Evolutionary conservation across 805 yeast species (phyloP), one percentile per base, ranked within the genome.

Genomic region (Myxozyma neotropica): DNA sequence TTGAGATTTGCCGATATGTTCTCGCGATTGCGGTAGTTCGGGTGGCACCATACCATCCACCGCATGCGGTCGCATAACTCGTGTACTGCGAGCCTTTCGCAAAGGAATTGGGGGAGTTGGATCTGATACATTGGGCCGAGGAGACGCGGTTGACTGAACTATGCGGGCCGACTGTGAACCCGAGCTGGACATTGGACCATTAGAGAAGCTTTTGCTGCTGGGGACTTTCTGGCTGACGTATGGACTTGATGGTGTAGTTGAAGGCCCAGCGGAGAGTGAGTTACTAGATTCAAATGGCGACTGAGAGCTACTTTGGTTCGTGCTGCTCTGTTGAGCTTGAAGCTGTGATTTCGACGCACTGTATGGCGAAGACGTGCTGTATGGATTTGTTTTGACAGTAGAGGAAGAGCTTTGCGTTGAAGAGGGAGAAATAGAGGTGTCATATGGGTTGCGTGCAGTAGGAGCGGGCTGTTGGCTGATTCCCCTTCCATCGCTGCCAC

Each of bases 81-180:
- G 51, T 19, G 45, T 17, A 19, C 55, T 53, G 23, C 61, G 36
- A 1, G 61, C 49, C 29, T 54, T 58, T 15, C 61, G 54, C 33
- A 58, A 35, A 15, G 61, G 61, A 33, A 58, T 53, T 13, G 58
- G 47, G 5, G 61, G 61, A 35, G 35, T 42, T 24, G 36, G 44
- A 3, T 42, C 48, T 10, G 4, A 6, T 17, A 46, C 12, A 17
- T 38, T 38, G 6, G 21, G 6, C 7, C 42, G 6, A 13, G 42
- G 36, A 26, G 35, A 29, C 7, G 35, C 10, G 5, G 19, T 10
- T 13, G 15, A 15, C 1, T 6, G 21, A 24, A 12, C 8, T 15
- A 6, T 17, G 17, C 21, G 26, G 21, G 5, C 24, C 24, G 42
- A 24, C 40, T 24, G 31, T 46, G 33, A 29, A 7, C 10, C 33